phyloP scores from a whole-genome alignment of 1,284 basidiomycete species.

The Hemileccinum hortonii region DNA sequence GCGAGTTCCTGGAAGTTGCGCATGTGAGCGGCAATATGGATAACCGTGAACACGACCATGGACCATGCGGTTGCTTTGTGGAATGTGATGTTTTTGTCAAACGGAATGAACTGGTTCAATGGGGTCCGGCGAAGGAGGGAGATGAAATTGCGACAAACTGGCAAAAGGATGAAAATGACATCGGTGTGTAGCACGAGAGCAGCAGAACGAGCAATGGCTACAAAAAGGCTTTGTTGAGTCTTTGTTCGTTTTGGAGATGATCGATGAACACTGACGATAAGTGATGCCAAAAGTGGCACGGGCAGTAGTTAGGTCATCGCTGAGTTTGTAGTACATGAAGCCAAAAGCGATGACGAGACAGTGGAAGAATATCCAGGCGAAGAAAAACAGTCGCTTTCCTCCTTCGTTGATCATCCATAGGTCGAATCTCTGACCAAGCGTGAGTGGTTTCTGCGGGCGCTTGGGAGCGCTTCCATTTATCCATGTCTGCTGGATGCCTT shows the following conservation, averaged over 20 bases:
- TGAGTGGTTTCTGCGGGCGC: slow-evolving; percentile 31
- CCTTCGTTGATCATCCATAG: slow-evolving; percentile 93
- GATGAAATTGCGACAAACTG: slow-evolving; percentile 89
- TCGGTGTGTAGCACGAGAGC: slow-evolving; percentile 87
- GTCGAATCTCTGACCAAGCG: slow-evolving; percentile 49
- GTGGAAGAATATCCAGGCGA: slow-evolving; percentile 74
- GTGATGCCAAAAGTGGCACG: slow-evolving; percentile 69
- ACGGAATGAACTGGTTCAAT: slow-evolving; percentile 82
- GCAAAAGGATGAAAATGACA: slow-evolving; percentile 86
- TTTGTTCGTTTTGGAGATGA: not conserved
- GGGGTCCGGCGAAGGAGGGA: slow-evolving; percentile 80
- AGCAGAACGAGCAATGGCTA: slow-evolving; percentile 79
- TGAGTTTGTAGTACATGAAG: slow-evolving; percentile 71
- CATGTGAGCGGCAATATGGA: slow-evolving; percentile 79
- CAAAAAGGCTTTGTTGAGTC: not conserved
- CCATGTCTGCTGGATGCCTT: slow-evolving; percentile 68
- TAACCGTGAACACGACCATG: slow-evolving; percentile 69
- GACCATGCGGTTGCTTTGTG: slow-evolving; percentile 89
- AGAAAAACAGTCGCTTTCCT: slow-evolving; percentile 73
- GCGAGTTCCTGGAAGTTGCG: slow-evolving; percentile 77
- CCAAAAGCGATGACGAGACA: slow-evolving; percentile 72
- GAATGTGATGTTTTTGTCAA: slow-evolving; percentile 86
- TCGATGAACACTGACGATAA: slow-evolving; percentile 56
- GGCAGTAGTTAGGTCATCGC: slow-evolving; percentile 71
- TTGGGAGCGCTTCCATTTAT: slow-evolving; percentile 36